Evolutionary conservation across 371 early-diverging fungal genomes (phyloP).

Genomic region (Fennellomyces sp.): DNA sequence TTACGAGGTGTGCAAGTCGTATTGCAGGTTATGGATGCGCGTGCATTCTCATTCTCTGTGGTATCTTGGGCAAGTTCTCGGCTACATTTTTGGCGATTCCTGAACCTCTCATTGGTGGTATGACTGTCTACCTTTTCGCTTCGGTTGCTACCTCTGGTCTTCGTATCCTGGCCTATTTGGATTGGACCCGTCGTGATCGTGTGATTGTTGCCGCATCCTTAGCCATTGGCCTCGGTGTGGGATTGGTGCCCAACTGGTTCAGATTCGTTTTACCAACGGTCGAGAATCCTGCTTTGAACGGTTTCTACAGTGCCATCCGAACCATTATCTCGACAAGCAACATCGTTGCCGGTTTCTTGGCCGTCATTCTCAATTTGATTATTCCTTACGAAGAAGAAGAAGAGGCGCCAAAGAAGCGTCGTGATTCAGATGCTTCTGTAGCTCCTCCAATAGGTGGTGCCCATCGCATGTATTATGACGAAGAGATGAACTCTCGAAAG

Average conservation of each 20-base stretch:
- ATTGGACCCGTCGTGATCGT: constrained; percentile 64
- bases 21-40: constrained; percentile 61
- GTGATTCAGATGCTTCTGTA: too few species aligned
- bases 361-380: background rate
- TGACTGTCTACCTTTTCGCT: constrained; percentile 62
- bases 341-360: background rate
- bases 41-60: constrained; percentile 50
- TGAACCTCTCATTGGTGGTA: constrained; percentile 53
- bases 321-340: background rate
- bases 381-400: constrained; percentile 1
- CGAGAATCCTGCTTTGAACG: constrained; percentile 36
- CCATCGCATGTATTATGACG: constrained; percentile 4
- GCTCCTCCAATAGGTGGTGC: background rate
- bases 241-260: constrained; percentile 56
- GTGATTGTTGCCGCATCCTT: constrained; percentile 50
- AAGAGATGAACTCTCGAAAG: too few species aligned
- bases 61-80: constrained; percentile 57
- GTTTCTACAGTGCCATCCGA: constrained; percentile 34
- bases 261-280: constrained; percentile 44
- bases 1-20: constrained; percentile 59
- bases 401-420: background rate
- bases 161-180: constrained; percentile 54
- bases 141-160: constrained; percentile 59
- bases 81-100: constrained; percentile 60
- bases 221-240: constrained; percentile 52